Evolutionary conservation across 352 stramenopile genomes (phyloP).

Genomic region (Thraustochytrium striatum): DNA sequence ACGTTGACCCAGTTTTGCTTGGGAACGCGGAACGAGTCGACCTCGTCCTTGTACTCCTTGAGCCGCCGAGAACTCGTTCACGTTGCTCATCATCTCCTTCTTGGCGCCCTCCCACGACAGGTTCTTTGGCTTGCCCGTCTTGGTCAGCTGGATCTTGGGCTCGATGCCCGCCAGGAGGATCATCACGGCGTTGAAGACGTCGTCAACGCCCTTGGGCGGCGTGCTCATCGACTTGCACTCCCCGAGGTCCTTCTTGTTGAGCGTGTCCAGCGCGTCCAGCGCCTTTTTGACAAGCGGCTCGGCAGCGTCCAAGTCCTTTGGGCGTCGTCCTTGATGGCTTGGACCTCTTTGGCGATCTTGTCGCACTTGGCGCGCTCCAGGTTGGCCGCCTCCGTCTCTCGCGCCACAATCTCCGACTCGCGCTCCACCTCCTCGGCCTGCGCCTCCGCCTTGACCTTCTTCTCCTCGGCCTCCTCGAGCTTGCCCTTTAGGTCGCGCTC

Average conservation of each 20-base stretch:
- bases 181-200: slow-evolving; percentile 86
- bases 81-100: slow-evolving; percentile 88
- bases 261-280: slow-evolving; percentile 89
- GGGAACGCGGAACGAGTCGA: slow-evolving; percentile 88
- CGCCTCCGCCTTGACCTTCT: slow-evolving; percentile 84
- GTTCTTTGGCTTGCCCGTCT: slow-evolving; percentile 91
- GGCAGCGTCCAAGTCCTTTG: slow-evolving; percentile 83
- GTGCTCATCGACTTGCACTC: slow-evolving; percentile 95
- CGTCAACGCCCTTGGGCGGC: slow-evolving; percentile 83
- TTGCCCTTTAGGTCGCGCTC: slow-evolving; percentile 90
- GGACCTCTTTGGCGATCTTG: slow-evolving; percentile 86
- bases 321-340: slow-evolving; percentile 76
- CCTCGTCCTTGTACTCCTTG: slow-evolving; percentile 82
- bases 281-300: slow-evolving; percentile 86
- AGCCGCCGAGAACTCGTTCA: slow-evolving; percentile 90
- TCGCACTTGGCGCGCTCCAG: slow-evolving; percentile 85
- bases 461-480: slow-evolving; percentile 89
- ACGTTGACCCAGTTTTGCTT: slow-evolving; percentile 87
- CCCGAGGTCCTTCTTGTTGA: slow-evolving; percentile 92
- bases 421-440: slow-evolving; percentile 90
- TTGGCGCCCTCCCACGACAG: slow-evolving; percentile 88
- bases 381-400: slow-evolving; percentile 85
- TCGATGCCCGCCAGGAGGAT: slow-evolving; percentile 87
- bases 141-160: slow-evolving; percentile 83
- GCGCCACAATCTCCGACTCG: slow-evolving; percentile 89